Evolutionary conservation across 352 stramenopile species (phyloP), one percentile per base, ranked within the genome.

Genomic region (Globisporangium orthogonon): DNA sequence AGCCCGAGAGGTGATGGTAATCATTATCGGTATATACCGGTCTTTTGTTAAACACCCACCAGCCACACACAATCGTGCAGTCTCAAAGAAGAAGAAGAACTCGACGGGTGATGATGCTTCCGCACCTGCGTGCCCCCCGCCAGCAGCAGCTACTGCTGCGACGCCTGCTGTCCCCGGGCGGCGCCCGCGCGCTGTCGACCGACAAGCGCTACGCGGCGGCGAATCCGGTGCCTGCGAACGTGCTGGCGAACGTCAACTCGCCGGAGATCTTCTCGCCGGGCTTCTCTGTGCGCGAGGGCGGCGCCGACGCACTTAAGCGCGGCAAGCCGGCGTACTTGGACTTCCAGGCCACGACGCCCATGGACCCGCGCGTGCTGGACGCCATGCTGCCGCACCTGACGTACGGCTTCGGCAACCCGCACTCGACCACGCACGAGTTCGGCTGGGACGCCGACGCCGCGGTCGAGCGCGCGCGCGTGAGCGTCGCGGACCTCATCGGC

Each of bases 311-410:
- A 23, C 23, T 23, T 23, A 23, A 23, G 5, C 67, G 91, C 31
- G 91, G 91, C 52, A 81, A 90, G 53, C 83, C 94, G 2, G 91
- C 88, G 35, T 98, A 98, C 73, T 62, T 98, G 51, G 96, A 99
- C 73, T 90, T 98, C 57, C 94, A 98, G 67, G 91, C 97, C n/a
- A 99, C 97, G 10, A 98, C 97, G 50, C 96, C 96, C 7, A 85
- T 99, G 78, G 97, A 99, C 75, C 97, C 97, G 45, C 90, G 97
- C 54, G 97, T 99, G 17, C 71, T 99, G 43, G 97, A 99, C 73
- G 90, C 94, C 31, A 99, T 99, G 97, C 75, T 98, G 72, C 96
- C 97, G 37, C 98, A 96, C 70, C 96, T 99, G 87, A 97, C 97
- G 63, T 87, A 90, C 68, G 69, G 78, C 31, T 99, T 97, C 65